Percentiles rank a stretch among this genome's conserved stretches.
Evolutionary conservation across 202 grass and related monocot genomes (phyloP).

Genomic region (Digitaria exilis): DNA sequence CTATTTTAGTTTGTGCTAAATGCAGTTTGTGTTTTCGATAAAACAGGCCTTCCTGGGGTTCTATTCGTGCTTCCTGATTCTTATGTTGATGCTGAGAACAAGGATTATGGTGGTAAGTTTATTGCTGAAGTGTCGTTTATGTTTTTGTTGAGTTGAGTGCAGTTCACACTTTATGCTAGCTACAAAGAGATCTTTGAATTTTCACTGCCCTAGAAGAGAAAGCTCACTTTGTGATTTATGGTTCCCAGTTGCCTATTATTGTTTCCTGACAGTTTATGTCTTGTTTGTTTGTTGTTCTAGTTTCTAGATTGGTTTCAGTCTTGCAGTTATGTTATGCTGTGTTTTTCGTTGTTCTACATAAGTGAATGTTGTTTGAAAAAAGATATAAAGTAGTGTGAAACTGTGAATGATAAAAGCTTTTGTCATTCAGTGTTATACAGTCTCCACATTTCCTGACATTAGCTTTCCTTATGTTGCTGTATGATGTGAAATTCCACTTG

Average conservation of each 20-base stretch:
- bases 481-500: neutral
- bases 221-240: neutral
- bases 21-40: conserved; percentile 14
- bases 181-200: neutral
- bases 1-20: neutral
- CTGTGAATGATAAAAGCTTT: neutral
- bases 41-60: conserved; percentile 78
- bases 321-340: neutral
- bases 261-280: neutral
- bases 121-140: neutral
- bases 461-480: neutral
- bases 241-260: neutral
- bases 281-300: neutral
- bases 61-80: conserved; percentile 99
- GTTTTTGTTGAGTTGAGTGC: neutral
- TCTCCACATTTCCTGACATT: neutral
- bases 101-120: conserved; percentile 88
- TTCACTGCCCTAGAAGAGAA: neutral
- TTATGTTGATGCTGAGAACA: conserved; percentile 96
- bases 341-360: neutral
- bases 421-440: neutral
- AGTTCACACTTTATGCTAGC: neutral
- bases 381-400: neutral
- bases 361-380: neutral
- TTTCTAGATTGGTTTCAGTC: neutral